Evolutionary conservation across 805 yeast species (phyloP).

Genomic region (Starmerella khaoyaiensis): DNA sequence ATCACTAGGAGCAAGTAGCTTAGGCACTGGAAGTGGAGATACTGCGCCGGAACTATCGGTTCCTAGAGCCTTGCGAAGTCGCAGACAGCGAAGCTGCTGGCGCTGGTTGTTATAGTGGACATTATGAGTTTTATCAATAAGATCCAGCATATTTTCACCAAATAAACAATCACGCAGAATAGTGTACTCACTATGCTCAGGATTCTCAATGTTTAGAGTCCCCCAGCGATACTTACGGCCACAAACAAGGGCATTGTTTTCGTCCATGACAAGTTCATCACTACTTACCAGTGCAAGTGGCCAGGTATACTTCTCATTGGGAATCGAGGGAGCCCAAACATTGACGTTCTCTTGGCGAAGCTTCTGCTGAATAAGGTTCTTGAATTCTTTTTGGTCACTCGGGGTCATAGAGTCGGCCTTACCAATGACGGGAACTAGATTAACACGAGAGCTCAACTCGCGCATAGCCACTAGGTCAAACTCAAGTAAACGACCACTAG

Average conservation of each 20-base stretch:
- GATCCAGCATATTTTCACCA: conserved; percentile 73
- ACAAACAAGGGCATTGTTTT: conserved; percentile 50
- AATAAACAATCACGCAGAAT: conserved; percentile 64
- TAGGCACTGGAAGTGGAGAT: too few species aligned
- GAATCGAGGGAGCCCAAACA: conserved; percentile 43
- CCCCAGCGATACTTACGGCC: conserved; percentile 93
- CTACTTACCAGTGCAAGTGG: conserved; percentile 59
- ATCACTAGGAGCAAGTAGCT: neutral
- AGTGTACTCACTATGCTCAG: conserved; percentile 71
- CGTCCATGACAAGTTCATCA: conserved; percentile 44
- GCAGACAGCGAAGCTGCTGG: conserved; percentile 20
- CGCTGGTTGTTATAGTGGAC: conserved; percentile 72
- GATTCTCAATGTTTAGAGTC: conserved; percentile 74
- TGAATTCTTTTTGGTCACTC: conserved; percentile 53
- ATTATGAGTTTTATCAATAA: conserved; percentile 68
- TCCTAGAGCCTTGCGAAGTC: conserved; percentile 17
- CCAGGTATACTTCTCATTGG: conserved; percentile 42
- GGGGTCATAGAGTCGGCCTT: conserved; percentile 77
- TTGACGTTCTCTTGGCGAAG: conserved; percentile 74
- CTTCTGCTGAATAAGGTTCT: conserved; percentile 59
- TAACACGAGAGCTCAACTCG: conserved; percentile 63
- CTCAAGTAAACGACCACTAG: conserved; percentile 82
- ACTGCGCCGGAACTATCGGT: neutral
- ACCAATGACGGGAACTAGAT: conserved; percentile 79
- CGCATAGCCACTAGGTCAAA: conserved; percentile 83